These are phyloP conservation scores for Torulaspora globosa DNA, from an alignment of 1,139 yeast species.

Conservation along the genomic window DNA sequence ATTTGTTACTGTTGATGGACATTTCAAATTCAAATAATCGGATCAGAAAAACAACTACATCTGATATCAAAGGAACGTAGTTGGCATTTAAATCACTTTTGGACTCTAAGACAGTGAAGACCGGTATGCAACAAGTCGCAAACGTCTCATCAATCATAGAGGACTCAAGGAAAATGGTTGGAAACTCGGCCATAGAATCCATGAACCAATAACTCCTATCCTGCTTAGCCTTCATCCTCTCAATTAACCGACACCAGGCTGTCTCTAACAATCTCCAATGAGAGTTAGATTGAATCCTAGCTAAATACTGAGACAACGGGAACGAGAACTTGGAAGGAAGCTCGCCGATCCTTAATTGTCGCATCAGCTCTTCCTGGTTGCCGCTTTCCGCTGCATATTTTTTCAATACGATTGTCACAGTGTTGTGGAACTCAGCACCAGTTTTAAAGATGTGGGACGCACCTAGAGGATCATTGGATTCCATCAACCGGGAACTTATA, in stretches of 20 bases:
- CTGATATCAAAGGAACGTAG: slow-evolving; percentile 19
- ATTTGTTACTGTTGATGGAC: slow-evolving; percentile 10
- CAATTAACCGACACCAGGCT: slow-evolving; percentile 30
- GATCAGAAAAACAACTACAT: slow-evolving; percentile 22
- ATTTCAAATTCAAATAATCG: slow-evolving; percentile 21
- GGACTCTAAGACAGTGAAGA: slow-evolving; percentile 12
- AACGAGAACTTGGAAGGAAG: slow-evolving; percentile 1
- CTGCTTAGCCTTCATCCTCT: slow-evolving; percentile 13
- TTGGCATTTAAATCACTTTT: slow-evolving; percentile 4
- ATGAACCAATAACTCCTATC: slow-evolving; percentile 18
- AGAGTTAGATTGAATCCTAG: slow-evolving; percentile 13
- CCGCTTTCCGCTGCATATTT: not conserved
- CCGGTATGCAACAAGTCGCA: slow-evolving; percentile 23
- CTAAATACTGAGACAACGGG: not conserved
- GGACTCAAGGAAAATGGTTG: slow-evolving; percentile 9
- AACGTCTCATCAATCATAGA: slow-evolving; percentile 23
- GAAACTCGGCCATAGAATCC: slow-evolving; percentile 7
- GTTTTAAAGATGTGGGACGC: slow-evolving; percentile 1
- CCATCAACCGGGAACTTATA: not conserved
- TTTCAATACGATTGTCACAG: slow-evolving; percentile 3
- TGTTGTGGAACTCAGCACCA: slow-evolving; percentile 4
- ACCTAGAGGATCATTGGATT: not conserved
- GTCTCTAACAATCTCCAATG: slow-evolving; percentile 29
- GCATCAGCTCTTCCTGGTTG: not conserved
- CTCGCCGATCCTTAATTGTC: not conserved